Conservation (phyloP, 371 early-diverging fungal species). For the Saksenaea vasiformis region DNA sequence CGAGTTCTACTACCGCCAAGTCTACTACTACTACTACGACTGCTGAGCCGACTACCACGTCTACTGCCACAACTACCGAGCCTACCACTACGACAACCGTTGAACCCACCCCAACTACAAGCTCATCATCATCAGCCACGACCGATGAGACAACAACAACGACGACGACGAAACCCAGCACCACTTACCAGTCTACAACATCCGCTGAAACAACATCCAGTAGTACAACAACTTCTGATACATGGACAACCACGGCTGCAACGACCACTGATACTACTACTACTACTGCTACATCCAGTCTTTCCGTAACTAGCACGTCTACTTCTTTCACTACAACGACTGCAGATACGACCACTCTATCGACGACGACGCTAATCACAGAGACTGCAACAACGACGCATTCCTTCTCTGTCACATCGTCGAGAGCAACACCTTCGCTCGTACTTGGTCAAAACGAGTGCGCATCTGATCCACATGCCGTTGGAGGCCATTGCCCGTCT, state of each 20-base stretch:
- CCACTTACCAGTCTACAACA: not conserved
- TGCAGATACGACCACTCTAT: too few relatives aligned
- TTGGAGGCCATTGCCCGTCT: constrained; percentile 21
- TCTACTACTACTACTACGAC: not conserved
- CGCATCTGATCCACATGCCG: constrained; percentile 21
- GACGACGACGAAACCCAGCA: not conserved
- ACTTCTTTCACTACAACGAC: not conserved
- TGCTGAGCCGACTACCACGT: not conserved
- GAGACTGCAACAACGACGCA: constrained; percentile 7
- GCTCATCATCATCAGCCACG: not conserved
- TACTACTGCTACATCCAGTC: not conserved
- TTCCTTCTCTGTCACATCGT: constrained; percentile 28
- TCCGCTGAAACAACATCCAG: not conserved
- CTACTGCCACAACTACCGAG: constrained; percentile 1
- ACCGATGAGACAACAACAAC: not conserved
- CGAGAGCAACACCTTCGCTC: constrained; percentile 32
- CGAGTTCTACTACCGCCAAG: not conserved
- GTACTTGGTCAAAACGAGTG: constrained; percentile 32
- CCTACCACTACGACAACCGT: not conserved
- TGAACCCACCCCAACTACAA: not conserved
- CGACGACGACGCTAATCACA: too few relatives aligned
- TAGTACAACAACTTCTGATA: not conserved
- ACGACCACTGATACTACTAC: not conserved
- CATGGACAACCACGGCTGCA: not conserved
- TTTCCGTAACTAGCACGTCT: constrained; percentile 4